Percentiles rank a stretch among this genome's conserved stretches.
Conservation (phyloP, 2,329 filamentous ascomycete species). For the Penicillium sumatraense region DNA sequence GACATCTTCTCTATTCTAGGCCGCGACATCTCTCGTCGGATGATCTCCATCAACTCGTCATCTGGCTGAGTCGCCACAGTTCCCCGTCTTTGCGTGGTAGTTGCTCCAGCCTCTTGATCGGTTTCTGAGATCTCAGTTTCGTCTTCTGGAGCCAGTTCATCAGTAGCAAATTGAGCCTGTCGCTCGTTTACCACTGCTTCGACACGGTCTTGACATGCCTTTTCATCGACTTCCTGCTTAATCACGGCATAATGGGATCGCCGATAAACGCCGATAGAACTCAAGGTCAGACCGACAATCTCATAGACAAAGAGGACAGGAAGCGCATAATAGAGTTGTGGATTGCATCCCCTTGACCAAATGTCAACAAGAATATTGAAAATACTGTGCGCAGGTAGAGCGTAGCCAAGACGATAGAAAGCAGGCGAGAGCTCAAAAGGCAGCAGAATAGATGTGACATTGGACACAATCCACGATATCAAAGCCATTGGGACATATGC, state of each 20-base stretch:
- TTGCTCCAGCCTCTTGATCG: background rate
- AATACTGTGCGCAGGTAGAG: slow-evolving; percentile 46
- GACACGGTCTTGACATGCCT: slow-evolving; percentile 15
- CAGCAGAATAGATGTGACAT: slow-evolving; percentile 48
- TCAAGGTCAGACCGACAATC: slow-evolving; percentile 24
- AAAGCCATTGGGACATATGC: slow-evolving; percentile 51
- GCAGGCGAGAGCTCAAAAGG: slow-evolving; percentile 49
- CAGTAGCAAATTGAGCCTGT: background rate
- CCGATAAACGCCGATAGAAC: slow-evolving; percentile 26
- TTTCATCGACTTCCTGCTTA: slow-evolving; percentile 23
- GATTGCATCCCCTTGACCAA: slow-evolving; percentile 51
- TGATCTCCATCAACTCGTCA: slow-evolving; percentile 10
- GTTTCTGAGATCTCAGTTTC: slow-evolving; percentile 1
- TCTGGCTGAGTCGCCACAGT: slow-evolving; percentile 4
- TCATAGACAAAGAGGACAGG: slow-evolving; percentile 51
- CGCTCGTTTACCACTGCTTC: slow-evolving; percentile 9
- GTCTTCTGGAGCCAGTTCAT: background rate
- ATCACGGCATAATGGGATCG: slow-evolving; percentile 23
- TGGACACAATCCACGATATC: slow-evolving; percentile 51
- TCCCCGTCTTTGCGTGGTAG: background rate
- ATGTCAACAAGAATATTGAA: slow-evolving; percentile 50
- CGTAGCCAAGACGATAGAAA: slow-evolving; percentile 49
- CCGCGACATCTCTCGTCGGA: slow-evolving; percentile 18
- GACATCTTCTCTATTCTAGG: slow-evolving; percentile 1
- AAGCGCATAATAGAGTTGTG: slow-evolving; percentile 44